phyloP scores from a whole-genome alignment of 176 grass and related monocot genomes.

The Oryza australiensis region DNA sequence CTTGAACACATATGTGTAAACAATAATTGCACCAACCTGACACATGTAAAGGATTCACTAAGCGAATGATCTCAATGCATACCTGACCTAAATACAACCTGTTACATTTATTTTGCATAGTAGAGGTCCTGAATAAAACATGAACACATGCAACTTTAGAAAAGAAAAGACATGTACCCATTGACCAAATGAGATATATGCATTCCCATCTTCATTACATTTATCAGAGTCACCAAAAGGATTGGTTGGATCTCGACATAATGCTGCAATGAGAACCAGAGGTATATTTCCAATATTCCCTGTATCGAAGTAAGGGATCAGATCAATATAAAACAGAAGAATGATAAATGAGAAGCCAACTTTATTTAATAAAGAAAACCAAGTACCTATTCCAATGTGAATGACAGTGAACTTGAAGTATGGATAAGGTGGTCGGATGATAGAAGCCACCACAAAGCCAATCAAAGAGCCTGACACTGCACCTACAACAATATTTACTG shows the following conservation, averaged over 20 bases:
- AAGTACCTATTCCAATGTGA: constrained; percentile 91
- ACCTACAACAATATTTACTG: constrained; percentile 85
- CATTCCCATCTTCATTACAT: constrained; percentile 97
- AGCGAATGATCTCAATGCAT: constrained; percentile 29
- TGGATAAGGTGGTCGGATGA: constrained; percentile 88
- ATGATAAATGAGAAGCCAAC: constrained; percentile 18
- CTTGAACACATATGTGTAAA: constrained; percentile 99
- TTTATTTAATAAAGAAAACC: constrained; percentile 13
- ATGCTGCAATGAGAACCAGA: constrained; percentile 86
- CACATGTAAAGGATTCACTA: constrained; percentile 16
- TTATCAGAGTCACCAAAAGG: constrained; percentile 93
- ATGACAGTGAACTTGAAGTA: constrained; percentile 99
- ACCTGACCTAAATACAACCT: background rate
- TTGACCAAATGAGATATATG: constrained; percentile 98
- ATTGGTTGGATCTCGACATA: constrained; percentile 92
- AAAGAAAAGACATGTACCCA: constrained; percentile 62
- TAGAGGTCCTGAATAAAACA: constrained; percentile 31
- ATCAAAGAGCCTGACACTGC: constrained; percentile 82
- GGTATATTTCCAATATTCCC: constrained; percentile 99
- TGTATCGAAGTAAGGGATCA: constrained; percentile 30
- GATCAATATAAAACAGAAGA: background rate
- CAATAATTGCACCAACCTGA: constrained; percentile 97
- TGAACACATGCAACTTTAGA: background rate
- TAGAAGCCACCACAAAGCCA: constrained; percentile 82
- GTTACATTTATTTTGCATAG: constrained; percentile 4